Percentiles rank a stretch among this genome's conserved stretches.
Conservation (phyloP, 2,329 filamentous ascomycete genomes). For the Pleoardoris graminearum region DNA sequence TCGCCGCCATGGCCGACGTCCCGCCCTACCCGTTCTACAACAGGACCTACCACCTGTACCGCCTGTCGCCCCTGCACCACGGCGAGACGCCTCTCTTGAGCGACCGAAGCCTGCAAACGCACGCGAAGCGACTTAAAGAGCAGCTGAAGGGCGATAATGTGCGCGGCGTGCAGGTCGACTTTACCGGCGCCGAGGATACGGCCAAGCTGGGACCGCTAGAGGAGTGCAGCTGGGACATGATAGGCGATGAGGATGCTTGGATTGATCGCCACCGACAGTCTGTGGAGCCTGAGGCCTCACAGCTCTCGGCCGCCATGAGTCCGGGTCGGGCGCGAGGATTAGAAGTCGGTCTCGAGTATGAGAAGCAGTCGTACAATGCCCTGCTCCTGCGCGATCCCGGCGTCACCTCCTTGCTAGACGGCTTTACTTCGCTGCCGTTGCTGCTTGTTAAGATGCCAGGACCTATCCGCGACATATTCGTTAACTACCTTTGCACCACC, state of each 20-base stretch:
- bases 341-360: slow-evolving; percentile 53
- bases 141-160: slow-evolving; percentile 55
- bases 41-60: slow-evolving; percentile 58
- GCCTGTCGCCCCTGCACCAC: slow-evolving; percentile 58
- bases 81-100: slow-evolving; percentile 42
- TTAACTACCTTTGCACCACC: slow-evolving; percentile 53
- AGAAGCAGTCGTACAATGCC: slow-evolving; percentile 54
- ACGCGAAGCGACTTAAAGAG: slow-evolving; percentile 54
- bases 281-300: slow-evolving; percentile 20
- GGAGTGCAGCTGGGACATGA: slow-evolving; percentile 51
- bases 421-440: slow-evolving; percentile 55
- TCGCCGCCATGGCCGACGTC: too few relatives aligned
- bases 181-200: too few relatives aligned
- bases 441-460: slow-evolving; percentile 57
- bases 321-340: slow-evolving; percentile 48
- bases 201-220: slow-evolving; percentile 54
- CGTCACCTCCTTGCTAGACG: slow-evolving; percentile 31
- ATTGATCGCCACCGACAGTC: slow-evolving; percentile 42
- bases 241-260: slow-evolving; percentile 49
- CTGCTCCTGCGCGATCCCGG: slow-evolving; percentile 51
- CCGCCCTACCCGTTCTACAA: slow-evolving; percentile 54
- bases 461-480: slow-evolving; percentile 52
- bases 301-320: too few relatives aligned
- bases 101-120: slow-evolving; percentile 48
- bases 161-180: slow-evolving; percentile 50